Conservation (phyloP, 73 alveolate genomes). For the Tetrahymena elliotti region DNA sequence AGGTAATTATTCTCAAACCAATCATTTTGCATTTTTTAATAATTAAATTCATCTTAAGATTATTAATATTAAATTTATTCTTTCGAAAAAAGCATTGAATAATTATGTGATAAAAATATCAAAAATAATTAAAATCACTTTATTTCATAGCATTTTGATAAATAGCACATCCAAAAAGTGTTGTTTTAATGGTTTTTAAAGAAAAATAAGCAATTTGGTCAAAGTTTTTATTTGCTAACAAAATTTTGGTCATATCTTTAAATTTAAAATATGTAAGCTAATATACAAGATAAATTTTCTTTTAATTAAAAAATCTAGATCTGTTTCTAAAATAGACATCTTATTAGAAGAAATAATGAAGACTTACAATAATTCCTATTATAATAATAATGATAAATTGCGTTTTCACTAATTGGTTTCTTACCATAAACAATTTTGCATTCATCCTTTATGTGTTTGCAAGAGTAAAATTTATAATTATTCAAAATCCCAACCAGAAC, state of each 20-base stretch:
- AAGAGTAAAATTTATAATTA: background rate
- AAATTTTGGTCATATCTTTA: too few species aligned
- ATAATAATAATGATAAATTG: background rate
- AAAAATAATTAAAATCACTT: too few species aligned
- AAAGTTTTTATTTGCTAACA: too few species aligned
- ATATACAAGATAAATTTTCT: background rate
- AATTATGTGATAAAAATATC: too few species aligned
- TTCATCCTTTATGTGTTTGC: background rate
- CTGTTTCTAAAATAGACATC: background rate
- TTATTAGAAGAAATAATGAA: background rate
- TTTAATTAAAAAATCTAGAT: background rate
- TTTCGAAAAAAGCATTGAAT: background rate
- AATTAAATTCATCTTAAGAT: background rate
- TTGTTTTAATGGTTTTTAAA: too few species aligned
- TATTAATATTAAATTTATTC: too few species aligned
- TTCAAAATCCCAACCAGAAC: background rate
- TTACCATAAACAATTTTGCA: background rate
- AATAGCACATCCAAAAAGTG: too few species aligned
- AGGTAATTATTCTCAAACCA: background rate
- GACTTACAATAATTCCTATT: background rate
- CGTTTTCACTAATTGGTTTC: background rate
- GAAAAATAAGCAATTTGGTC: background rate
- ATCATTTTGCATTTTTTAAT: background rate
- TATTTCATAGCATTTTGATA: too few species aligned
- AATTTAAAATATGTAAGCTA: background rate